Base-by-base conservation (phyloP, 225 moss, liverwort and hornwort genomes). In the Asterella californica region DNA sequence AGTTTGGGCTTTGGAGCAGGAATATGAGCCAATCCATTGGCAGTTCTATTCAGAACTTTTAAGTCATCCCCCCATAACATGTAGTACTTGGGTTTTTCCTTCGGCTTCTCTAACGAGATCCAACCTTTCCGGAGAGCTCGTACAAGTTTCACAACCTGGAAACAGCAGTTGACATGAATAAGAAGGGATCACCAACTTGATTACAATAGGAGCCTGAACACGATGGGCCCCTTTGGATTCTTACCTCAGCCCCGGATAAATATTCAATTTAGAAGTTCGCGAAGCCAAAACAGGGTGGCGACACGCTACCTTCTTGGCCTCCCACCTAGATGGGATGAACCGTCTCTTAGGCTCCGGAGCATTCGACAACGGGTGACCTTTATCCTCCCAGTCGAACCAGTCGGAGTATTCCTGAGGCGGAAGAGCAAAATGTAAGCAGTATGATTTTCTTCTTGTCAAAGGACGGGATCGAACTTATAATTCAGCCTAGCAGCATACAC, bases 311-410 rank as follows among this genome's bases (percentile, higher is more conserved):
- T 95, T 95, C 87, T 95, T 95, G 18, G 99, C 99, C 87, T 99
- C 99, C 99, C 99, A 99, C 81, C 93, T 99, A 19, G 99, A 99
- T 75, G 99, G 99, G 30, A 99, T 93, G 76, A 99, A 99, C 63
- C 99, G 86, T 70, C 99, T 85, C 83, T 99, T 99, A 4, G 99
- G 99, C 86, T 99, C 99, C 0, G 99, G 95, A 71, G 99, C 99
- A 84, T 83, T 90, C 66, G 78, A 85, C 57, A 91, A 70, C 77
- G 99, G 99, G 76, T 99, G 99, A 50, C 99, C 99, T 86, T 95
- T 99, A 71, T 93, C 93, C 84, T 95, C 99, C 55, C 90, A 99
- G 74, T 95, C 95, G 82, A 99, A 95, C 99, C 99, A 99, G 55
- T 99, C 99, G 72, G 92, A 86, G 69, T 93, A 93, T 33, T 91